Evolutionary conservation across 768 basidiomycete species (phyloP).

Genomic region (Dioszegia aurantiaca): DNA sequence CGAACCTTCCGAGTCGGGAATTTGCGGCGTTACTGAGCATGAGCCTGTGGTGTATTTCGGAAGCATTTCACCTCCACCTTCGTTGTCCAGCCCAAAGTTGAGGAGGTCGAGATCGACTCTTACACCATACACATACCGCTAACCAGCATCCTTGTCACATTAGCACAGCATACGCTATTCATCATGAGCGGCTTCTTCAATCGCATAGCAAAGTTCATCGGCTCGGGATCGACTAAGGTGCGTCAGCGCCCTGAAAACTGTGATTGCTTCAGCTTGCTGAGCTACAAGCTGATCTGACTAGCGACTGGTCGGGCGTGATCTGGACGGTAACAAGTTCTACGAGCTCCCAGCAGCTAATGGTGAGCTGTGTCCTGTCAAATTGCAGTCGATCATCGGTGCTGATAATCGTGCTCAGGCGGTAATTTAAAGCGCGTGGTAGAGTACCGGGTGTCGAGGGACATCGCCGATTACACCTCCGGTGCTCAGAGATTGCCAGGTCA

Average conservation of each 20-base stretch:
- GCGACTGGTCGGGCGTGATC: conserved; percentile 34
- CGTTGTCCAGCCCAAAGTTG: conserved; percentile 5
- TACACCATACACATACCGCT: background rate
- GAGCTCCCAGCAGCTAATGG: conserved; percentile 35
- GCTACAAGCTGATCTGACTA: conserved; percentile 10
- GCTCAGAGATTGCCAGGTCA: conserved; percentile 36
- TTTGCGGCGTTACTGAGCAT: conserved; percentile 3
- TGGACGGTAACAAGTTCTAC: conserved; percentile 42
- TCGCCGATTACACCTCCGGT: conserved; percentile 38
- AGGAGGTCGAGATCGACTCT: too few species aligned
- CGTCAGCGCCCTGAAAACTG: background rate
- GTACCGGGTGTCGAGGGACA: conserved; percentile 32
- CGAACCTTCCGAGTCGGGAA: background rate
- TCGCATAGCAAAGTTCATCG: conserved; percentile 3
- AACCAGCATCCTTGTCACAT: background rate
- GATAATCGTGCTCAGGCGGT: conserved; percentile 22
- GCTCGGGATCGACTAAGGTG: conserved; percentile 13
- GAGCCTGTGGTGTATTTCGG: background rate
- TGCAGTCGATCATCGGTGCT: background rate
- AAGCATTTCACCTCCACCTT: conserved; percentile 2
- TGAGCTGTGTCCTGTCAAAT: conserved; percentile 1
- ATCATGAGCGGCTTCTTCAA: conserved; percentile 17
- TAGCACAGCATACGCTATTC: background rate
- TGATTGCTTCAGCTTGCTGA: too few species aligned
- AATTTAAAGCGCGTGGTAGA: conserved; percentile 40